phyloP scores from a whole-genome alignment of 257 asterid genomes.

The Anisodus acutangulus region DNA sequence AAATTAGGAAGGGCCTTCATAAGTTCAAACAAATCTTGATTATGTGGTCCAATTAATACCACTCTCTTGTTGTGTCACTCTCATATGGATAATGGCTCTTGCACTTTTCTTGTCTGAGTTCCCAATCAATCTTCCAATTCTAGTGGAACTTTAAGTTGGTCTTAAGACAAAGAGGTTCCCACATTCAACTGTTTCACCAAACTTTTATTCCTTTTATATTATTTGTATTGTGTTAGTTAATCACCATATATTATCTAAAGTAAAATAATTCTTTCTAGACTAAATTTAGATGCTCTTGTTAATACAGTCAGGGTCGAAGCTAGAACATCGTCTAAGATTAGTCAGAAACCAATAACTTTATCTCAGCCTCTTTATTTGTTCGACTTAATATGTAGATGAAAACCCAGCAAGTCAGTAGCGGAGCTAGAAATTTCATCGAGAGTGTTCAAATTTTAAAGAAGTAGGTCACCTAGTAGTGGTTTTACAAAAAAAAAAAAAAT shows the following conservation, averaged over 20 bases:
- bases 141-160: not conserved
- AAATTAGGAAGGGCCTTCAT: not conserved
- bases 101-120: not conserved
- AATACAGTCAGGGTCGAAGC: not conserved
- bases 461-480: no score
- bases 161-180: not conserved
- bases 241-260: not conserved
- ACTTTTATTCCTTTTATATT: not conserved
- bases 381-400: no score
- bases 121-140: not conserved
- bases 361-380: no score
- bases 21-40: not conserved
- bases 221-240: not conserved
- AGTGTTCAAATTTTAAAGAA: no score
- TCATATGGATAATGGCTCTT: not conserved
- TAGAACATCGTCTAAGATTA: no score
- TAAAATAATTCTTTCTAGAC: not conserved
- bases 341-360: no score
- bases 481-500: no score
- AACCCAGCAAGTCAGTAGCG: no score
- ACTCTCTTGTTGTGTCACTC: not conserved
- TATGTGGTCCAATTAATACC: constrained; percentile 6
- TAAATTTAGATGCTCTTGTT: not conserved
- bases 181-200: constrained; percentile 26
- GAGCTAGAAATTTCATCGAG: no score